Base-by-base conservation (phyloP, 1,139 yeast genomes). In the Diutina ranongensis region DNA sequence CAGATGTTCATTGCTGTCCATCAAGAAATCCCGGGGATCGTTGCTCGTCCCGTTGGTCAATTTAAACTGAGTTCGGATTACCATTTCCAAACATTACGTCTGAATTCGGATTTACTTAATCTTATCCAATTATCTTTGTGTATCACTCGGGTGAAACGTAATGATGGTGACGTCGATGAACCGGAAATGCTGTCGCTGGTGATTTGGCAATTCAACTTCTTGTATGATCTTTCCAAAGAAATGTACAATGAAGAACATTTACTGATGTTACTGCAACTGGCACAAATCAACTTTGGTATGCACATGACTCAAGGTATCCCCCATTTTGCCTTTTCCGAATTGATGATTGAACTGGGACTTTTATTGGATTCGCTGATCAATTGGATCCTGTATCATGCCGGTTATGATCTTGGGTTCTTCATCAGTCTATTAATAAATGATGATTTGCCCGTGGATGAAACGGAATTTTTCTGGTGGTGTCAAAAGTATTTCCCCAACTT, bases 21-120 rank as follows among this genome's bases (percentile, higher is more conserved):
- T 55, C 89, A 94, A 49, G 97, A 92, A 61, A 88, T 92, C 58
- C 97, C 97, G 0, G 98, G 98, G 0, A 86, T 94, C 32, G 85
- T 92, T 22, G 96, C 96, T 1, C 76, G 98, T 54, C 98, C 98
- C 12, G 86, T 92, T 50, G 98, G 98, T n/a, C 79, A 88, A 10
- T 92, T 92, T 64, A 80, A 87, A 56, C 80, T 94, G 9, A 84
- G 94, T 13, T 76, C 86, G 27, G 98, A 92, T 61, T 92, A 88
- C 62, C 97, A 92, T 62, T 92, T 92, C 60, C 98, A 92, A 63
- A 92, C 97, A 0, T 74, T 92, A 64, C 75, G 98, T 57, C 74
- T 94, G 9, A 92, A 92, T 61, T 86, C 94, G 2, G 98, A 94
- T 62, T 71, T 92, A 48, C 66, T 89, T 52, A 83, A 83, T 54